These are phyloP conservation scores for Platanus orientalis DNA, from an alignment of 164 flowering plant species.

Conservation along the genomic window DNA sequence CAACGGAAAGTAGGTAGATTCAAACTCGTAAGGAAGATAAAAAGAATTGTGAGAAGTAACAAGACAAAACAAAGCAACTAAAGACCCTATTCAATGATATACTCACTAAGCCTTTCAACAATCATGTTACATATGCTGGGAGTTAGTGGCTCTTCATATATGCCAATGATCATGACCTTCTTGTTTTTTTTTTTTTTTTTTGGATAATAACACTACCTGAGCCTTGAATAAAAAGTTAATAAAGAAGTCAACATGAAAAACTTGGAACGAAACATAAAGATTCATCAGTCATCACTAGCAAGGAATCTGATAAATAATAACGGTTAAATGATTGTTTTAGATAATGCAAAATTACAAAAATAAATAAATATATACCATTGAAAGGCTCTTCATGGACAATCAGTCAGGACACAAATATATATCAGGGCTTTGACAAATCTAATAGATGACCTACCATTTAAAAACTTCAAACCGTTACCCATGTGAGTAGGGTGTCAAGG, in stretches of 20 bases:
- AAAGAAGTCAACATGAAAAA: background rate
- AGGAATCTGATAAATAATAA: no score
- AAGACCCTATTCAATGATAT: constrained; percentile 19
- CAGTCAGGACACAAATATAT: no score
- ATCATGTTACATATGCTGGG: constrained; percentile 58
- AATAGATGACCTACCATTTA: no score
- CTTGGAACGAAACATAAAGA: no score
- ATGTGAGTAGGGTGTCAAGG: no score
- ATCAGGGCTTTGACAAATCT: no score
- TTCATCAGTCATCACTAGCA: background rate
- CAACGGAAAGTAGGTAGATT: constrained; percentile 1
- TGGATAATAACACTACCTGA: constrained; percentile 49
- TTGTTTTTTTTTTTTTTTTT: constrained; percentile 46
- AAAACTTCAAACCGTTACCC: no score
- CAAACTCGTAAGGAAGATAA: constrained; percentile 3
- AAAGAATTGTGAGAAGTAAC: constrained; percentile 3
- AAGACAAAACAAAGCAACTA: background rate
- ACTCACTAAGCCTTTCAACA: constrained; percentile 51
- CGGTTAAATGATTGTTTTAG: no score
- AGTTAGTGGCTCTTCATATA: constrained; percentile 53
- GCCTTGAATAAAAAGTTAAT: constrained; percentile 26
- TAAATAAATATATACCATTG: no score
- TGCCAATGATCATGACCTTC: constrained; percentile 42
- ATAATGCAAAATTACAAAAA: no score
- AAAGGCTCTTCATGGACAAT: no score